phyloP scores from a whole-genome alignment of 345 rosid genomes.

The Acer campestre region DNA sequence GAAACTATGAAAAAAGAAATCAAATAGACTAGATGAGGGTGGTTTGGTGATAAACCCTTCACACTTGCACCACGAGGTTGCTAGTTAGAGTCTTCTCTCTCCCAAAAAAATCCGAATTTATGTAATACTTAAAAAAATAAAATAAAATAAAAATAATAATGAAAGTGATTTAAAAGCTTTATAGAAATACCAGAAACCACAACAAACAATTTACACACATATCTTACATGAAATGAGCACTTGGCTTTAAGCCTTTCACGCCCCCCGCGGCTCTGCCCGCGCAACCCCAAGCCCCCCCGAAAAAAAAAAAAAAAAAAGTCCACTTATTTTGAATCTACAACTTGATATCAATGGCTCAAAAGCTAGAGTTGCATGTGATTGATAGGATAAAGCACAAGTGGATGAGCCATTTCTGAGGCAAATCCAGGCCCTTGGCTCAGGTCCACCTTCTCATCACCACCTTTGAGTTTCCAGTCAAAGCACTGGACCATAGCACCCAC shows the following conservation, averaged over 20 bases:
- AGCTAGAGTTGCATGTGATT: constrained; percentile 4
- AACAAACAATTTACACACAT: background rate
- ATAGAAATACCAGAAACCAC: background rate
- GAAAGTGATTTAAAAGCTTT: background rate
- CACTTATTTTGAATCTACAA: background rate
- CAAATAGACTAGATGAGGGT: no score
- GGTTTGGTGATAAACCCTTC: no score
- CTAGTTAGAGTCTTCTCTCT: no score
- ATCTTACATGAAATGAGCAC: background rate
- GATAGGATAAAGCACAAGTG: constrained; percentile 37
- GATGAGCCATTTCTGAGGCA: constrained; percentile 39
- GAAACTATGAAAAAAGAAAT: no score
- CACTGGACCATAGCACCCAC: constrained; percentile 41
- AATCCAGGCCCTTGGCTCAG: constrained; percentile 39
- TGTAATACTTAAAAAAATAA: no score
- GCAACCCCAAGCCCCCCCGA: no score
- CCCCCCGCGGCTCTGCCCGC: no score
- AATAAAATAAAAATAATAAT: no score
- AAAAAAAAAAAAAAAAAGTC: no score
- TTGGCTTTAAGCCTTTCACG: no score
- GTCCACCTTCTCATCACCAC: constrained; percentile 30
- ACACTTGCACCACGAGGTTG: no score
- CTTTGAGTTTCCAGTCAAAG: constrained; percentile 41
- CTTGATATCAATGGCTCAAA: background rate
- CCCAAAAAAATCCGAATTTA: no score